These are phyloP conservation scores for Colletotrichum brevisporum DNA, from an alignment of 2,329 filamentous ascomycete genomes.

Conservation along the genomic window DNA sequence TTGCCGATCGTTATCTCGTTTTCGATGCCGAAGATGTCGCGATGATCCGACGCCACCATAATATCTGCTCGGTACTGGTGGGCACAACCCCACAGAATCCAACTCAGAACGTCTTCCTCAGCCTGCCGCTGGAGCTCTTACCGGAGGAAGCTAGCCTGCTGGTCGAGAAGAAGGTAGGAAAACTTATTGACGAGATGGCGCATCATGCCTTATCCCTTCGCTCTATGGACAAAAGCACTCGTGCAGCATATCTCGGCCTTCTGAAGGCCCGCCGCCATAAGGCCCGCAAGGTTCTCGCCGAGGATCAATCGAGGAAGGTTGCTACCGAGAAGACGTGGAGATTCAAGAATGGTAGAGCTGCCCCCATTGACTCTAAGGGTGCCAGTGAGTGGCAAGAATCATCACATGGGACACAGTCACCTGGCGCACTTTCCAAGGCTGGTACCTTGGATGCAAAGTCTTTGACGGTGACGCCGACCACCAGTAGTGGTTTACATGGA, in stretches of 20 bases:
- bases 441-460: constrained; percentile 32
- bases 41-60: constrained; percentile 82
- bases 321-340: constrained; percentile 46
- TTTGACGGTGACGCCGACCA: constrained; percentile 54
- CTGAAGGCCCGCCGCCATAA: constrained; percentile 60
- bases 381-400: background rate
- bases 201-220: constrained; percentile 78
- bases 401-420: background rate
- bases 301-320: constrained; percentile 55
- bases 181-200: constrained; percentile 83
- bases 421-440: background rate
- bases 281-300: constrained; percentile 56
- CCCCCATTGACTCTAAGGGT: background rate
- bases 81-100: constrained; percentile 93
- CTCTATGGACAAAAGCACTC: constrained; percentile 69
- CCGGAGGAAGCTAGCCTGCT: constrained; percentile 90
- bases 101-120: constrained; percentile 94
- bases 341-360: constrained; percentile 39
- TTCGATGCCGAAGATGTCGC: constrained; percentile 89
- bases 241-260: constrained; percentile 74
- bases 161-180: constrained; percentile 81
- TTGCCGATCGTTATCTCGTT: constrained; percentile 86
- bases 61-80: constrained; percentile 87
- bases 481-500: constrained; percentile 50
- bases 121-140: constrained; percentile 89